Evolutionary conservation across 2,329 filamentous ascomycete genomes (phyloP).

Genomic region (Chaetomiaceae sp.): DNA sequence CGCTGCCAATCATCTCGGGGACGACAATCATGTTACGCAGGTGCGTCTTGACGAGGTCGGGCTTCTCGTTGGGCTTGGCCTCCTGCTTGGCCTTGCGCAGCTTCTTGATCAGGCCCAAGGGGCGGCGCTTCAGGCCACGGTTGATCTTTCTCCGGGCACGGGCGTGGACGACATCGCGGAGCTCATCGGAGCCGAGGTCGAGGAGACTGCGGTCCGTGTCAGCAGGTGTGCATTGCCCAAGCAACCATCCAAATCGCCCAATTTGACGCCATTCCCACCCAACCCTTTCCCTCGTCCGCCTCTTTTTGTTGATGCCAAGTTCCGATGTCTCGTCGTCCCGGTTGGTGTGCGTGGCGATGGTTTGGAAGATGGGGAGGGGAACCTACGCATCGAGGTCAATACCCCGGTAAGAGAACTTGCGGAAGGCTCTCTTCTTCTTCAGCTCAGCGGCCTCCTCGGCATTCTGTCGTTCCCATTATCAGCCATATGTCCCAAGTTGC

Average conservation of each 20-base stretch:
- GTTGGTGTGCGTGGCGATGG: neutral
- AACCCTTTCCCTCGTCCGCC: neutral
- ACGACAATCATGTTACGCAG: slow-evolving; percentile 99
- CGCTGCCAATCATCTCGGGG: slow-evolving; percentile 98
- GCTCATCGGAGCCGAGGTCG: slow-evolving; percentile 96
- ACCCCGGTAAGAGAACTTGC: slow-evolving; percentile 99
- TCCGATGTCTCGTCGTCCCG: neutral
- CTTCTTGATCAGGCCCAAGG: slow-evolving; percentile 99
- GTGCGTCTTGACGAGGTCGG: slow-evolving; percentile 98
- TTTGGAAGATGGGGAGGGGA: neutral
- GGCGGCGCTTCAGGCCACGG: slow-evolving; percentile 99
- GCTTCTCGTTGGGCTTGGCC: slow-evolving; percentile 99
- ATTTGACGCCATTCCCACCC: too few relatives aligned
- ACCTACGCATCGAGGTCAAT: slow-evolving; percentile 99
- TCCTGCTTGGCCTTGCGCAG: slow-evolving; percentile 99
- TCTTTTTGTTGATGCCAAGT: slow-evolving; percentile 1
- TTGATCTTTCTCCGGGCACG: slow-evolving; percentile 98
- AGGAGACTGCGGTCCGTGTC: slow-evolving; percentile 66
- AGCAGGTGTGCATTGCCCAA: slow-evolving; percentile 6
- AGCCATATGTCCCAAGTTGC: neutral
- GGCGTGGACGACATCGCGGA: slow-evolving; percentile 98
- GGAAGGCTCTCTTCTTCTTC: slow-evolving; percentile 99
- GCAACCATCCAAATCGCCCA: too few relatives aligned
- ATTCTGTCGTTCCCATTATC: slow-evolving; percentile 56
- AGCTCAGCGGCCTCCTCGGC: slow-evolving; percentile 97